Conservation (phyloP, 1,284 basidiomycete genomes). For the Sporisorium scitamineum region DNA sequence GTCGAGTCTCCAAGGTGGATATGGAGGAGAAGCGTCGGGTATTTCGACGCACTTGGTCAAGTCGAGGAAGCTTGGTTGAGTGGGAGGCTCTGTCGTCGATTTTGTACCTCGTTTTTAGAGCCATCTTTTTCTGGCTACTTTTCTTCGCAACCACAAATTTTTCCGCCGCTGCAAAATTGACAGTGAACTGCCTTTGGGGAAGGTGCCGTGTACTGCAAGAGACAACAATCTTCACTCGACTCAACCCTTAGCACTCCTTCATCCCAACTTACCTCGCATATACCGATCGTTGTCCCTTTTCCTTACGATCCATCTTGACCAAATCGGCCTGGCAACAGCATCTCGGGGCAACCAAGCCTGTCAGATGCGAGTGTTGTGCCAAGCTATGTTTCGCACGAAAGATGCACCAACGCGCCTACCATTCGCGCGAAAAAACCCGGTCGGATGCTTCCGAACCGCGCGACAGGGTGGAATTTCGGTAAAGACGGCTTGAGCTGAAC, state of each 20-base stretch:
- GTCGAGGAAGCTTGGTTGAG: conserved; percentile 63
- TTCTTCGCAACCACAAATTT: conserved; percentile 1
- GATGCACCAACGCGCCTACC: not conserved
- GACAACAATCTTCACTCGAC: too few species aligned
- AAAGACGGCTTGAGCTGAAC: conserved; percentile 23
- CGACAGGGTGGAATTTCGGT: conserved; percentile 22
- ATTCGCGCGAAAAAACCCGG: conserved; percentile 16
- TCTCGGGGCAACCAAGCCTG: too few species aligned
- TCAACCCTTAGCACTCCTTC: too few species aligned
- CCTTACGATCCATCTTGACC: too few species aligned
- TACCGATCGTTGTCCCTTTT: too few species aligned
- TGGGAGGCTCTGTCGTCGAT: not conserved
- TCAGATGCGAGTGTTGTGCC: too few species aligned
- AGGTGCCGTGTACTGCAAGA: too few species aligned
- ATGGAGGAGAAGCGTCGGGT: conserved; percentile 66
- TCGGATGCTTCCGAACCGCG: not conserved
- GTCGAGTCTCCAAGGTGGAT: conserved; percentile 63
- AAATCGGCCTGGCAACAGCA: too few species aligned
- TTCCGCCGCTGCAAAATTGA: not conserved
- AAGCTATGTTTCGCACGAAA: conserved; percentile 23
- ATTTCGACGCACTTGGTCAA: conserved; percentile 66
- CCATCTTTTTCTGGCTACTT: conserved; percentile 13
- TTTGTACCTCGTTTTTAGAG: conserved; percentile 8
- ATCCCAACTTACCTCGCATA: too few species aligned
- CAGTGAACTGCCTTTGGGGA: too few species aligned